phyloP scores from a whole-genome alignment of 129 eudicot genomes.

The Escallonia rubra region DNA sequence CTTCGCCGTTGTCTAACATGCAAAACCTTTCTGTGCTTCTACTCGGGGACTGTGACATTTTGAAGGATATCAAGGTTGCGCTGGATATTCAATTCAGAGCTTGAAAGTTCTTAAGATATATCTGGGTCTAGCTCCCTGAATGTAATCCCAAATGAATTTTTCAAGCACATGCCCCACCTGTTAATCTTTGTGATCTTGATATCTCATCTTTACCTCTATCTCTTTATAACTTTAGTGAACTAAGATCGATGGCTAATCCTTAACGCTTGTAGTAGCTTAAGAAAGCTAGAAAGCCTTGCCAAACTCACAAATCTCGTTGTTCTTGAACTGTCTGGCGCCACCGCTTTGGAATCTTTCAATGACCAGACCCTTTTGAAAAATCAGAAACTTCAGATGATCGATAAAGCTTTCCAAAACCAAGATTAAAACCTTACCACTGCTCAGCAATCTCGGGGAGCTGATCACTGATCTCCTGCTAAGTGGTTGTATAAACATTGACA shows the following conservation, averaged over 20 bases:
- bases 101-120: slow-evolving; percentile 38
- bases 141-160: slow-evolving; percentile 14
- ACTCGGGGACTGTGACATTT: slow-evolving; percentile 37
- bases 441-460: slow-evolving; percentile 8
- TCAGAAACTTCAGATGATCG: slow-evolving; percentile 20
- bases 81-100: neutral
- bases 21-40: slow-evolving; percentile 30
- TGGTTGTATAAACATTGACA: slow-evolving; percentile 21
- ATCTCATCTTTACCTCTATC: slow-evolving; percentile 23
- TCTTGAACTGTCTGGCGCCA: slow-evolving; percentile 44
- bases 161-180: slow-evolving; percentile 22
- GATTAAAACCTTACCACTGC: slow-evolving; percentile 23
- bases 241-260: slow-evolving; percentile 31
- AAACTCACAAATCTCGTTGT: slow-evolving; percentile 23
- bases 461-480: slow-evolving; percentile 32
- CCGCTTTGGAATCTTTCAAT: slow-evolving; percentile 9
- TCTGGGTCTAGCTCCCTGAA: slow-evolving; percentile 20
- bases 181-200: slow-evolving; percentile 29
- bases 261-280: slow-evolving; percentile 26
- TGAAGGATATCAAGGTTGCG: slow-evolving; percentile 1
- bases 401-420: slow-evolving; percentile 31
- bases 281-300: slow-evolving; percentile 19
- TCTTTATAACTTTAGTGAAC: slow-evolving; percentile 14
- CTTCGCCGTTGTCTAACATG: slow-evolving; percentile 8
- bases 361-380: slow-evolving; percentile 30